Conservation (phyloP, 140 eudicot genomes). For the Erigeron philadelphicus region DNA sequence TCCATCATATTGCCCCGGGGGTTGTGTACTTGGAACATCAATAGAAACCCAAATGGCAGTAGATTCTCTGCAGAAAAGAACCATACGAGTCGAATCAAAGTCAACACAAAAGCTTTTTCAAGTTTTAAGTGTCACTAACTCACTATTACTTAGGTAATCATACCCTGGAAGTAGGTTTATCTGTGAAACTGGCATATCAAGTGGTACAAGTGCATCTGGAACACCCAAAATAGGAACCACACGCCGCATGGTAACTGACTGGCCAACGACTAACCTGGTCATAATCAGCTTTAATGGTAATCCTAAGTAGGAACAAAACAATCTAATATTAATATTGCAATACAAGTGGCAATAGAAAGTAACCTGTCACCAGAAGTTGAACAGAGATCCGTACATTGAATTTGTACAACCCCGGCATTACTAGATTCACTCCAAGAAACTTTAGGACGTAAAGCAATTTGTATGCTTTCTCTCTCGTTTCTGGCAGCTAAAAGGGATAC, state of each 20-base stretch:
- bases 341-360: slow-evolving; percentile 21
- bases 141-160: slow-evolving; percentile 13
- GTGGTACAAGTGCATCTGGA: slow-evolving; percentile 98
- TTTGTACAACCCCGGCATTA: slow-evolving; percentile 71
- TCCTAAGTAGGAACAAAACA: neutral
- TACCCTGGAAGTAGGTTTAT: slow-evolving; percentile 82
- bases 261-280: slow-evolving; percentile 63
- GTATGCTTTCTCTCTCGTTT: slow-evolving; percentile 94
- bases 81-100: slow-evolving; percentile 5
- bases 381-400: slow-evolving; percentile 76
- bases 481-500: slow-evolving; percentile 91
- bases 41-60: slow-evolving; percentile 75
- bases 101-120: slow-evolving; percentile 1
- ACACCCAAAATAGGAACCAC: slow-evolving; percentile 92
- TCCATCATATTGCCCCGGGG: slow-evolving; percentile 92
- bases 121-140: neutral
- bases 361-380: slow-evolving; percentile 84
- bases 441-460: slow-evolving; percentile 93
- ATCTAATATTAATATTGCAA: neutral
- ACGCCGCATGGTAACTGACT: slow-evolving; percentile 62
- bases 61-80: slow-evolving; percentile 60
- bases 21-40: slow-evolving; percentile 68
- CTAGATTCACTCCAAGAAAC: slow-evolving; percentile 75
- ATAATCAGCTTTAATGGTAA: slow-evolving; percentile 10
- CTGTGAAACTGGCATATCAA: slow-evolving; percentile 68